Evolutionary conservation across 257 asterid species (phyloP).

Genomic region (Lithospermum erythrorhizon): DNA sequence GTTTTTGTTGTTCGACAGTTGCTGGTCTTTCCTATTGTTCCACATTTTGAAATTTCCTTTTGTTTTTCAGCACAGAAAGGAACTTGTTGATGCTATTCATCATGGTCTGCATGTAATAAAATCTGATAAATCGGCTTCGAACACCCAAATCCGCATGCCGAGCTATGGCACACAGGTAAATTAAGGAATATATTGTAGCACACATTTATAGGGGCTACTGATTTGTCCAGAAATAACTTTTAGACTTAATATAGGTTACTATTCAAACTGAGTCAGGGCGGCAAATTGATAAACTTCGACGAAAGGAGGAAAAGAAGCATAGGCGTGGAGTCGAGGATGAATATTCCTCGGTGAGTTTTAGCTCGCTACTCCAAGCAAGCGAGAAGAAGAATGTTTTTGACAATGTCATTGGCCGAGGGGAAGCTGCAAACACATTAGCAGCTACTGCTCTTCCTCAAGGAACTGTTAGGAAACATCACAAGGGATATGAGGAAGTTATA

Average conservation of each 20-base stretch:
- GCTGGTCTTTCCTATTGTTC: background rate
- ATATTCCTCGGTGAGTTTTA: conserved; percentile 50
- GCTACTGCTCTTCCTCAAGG: conserved; percentile 89
- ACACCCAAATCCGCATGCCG: conserved; percentile 56
- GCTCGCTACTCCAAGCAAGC: conserved; percentile 87
- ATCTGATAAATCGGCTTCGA: conserved; percentile 66
- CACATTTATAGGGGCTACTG: background rate
- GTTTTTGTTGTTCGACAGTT: conserved; percentile 3
- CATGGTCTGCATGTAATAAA: conserved; percentile 65
- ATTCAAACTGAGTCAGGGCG: conserved; percentile 85
- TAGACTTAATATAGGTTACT: conserved; percentile 49
- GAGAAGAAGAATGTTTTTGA: conserved; percentile 74
- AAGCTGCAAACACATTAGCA: conserved; percentile 41
- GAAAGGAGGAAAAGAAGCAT: conserved; percentile 86
- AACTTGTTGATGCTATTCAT: conserved; percentile 67
- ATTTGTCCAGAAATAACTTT: background rate
- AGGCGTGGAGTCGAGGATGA: conserved; percentile 70
- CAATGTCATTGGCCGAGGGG: conserved; percentile 82
- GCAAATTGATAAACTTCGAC: conserved; percentile 89
- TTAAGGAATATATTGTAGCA: conserved; percentile 6
- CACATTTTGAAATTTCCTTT: background rate
- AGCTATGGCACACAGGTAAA: conserved; percentile 96
- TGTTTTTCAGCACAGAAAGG: conserved; percentile 72
- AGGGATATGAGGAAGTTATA: conserved; percentile 91
- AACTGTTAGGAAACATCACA: conserved; percentile 62